Percentiles rank a stretch among this genome's conserved stretches.
Evolutionary conservation across 2,329 filamentous ascomycete genomes (phyloP).

Genomic region (Diaporthe batatas): DNA sequence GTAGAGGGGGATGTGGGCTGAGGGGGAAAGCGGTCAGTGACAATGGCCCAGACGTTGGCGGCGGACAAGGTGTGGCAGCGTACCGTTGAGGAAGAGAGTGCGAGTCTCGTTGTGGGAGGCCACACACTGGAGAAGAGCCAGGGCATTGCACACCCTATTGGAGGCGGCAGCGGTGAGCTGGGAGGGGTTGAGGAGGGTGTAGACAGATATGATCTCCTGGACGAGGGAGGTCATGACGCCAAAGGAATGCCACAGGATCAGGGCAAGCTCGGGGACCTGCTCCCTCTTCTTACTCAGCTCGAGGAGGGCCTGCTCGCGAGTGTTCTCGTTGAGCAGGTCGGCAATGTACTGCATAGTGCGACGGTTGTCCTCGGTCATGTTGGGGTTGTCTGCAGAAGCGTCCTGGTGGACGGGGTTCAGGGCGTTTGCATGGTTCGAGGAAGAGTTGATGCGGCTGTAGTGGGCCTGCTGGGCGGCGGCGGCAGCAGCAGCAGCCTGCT

Average conservation of each 20-base stretch:
- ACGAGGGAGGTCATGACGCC: constrained; percentile 98
- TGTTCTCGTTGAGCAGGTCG: constrained; percentile 87
- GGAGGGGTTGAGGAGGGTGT: constrained; percentile 94
- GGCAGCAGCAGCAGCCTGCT: constrained; percentile 61
- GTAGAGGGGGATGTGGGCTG: constrained; percentile 97
- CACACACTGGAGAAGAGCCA: constrained; percentile 95
- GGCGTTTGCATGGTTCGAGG: constrained; percentile 66
- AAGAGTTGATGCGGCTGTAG: constrained; percentile 80
- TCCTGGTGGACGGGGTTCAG: constrained; percentile 67
- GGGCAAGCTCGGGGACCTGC: constrained; percentile 94
- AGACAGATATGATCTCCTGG: constrained; percentile 99
- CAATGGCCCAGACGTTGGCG: not conserved
- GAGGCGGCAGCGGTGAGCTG: constrained; percentile 97
- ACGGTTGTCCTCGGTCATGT: constrained; percentile 88
- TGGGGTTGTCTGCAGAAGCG: constrained; percentile 69
- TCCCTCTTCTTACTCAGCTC: constrained; percentile 99
- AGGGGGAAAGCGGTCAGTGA: constrained; percentile 12
- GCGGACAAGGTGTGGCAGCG: constrained; percentile 44
- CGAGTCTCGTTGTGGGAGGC: constrained; percentile 97
- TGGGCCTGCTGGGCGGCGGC: constrained; percentile 71
- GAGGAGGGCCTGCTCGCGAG: constrained; percentile 89
- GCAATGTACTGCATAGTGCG: constrained; percentile 94
- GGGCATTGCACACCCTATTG: constrained; percentile 96
- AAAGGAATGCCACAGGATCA: constrained; percentile 99
- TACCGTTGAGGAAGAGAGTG: constrained; percentile 93